A percentile compares a stretch with the other conserved stretches of the same genome.
phyloP scores from a whole-genome alignment of 495 filamentous ascomycete species.

The Cenococcum geophilum region DNA sequence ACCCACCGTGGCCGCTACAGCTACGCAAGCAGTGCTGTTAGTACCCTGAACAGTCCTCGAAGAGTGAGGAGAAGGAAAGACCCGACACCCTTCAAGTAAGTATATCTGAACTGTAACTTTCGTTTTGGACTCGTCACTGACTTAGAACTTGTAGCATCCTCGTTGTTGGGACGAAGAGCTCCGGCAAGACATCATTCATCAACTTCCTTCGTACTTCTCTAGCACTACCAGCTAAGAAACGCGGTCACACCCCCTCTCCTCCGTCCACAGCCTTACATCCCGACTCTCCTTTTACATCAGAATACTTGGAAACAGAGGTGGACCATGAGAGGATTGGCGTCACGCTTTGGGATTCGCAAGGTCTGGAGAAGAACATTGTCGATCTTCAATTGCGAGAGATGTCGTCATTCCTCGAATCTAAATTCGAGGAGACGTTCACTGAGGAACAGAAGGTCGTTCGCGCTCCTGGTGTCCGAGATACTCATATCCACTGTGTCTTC shows the following conservation, averaged over 20 bases:
- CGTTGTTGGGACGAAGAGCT: slow-evolving; percentile 79
- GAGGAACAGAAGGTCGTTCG: slow-evolving; percentile 97
- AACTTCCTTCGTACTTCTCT: slow-evolving; percentile 86
- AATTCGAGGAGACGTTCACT: slow-evolving; percentile 95
- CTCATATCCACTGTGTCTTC: slow-evolving; percentile 95
- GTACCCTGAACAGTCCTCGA: slow-evolving; percentile 86
- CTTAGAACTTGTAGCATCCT: slow-evolving; percentile 59
- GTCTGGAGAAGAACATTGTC: slow-evolving; percentile 86
- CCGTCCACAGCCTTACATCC: slow-evolving; percentile 42
- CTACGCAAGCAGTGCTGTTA: slow-evolving; percentile 87
- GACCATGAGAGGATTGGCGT: slow-evolving; percentile 87
- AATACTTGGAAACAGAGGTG: slow-evolving; percentile 92
- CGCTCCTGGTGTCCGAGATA: slow-evolving; percentile 87
- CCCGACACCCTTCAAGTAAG: slow-evolving; percentile 97
- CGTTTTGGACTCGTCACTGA: slow-evolving; percentile 9
- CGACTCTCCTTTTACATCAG: slow-evolving; percentile 57
- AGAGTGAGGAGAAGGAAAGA: slow-evolving; percentile 91
- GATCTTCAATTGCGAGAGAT: slow-evolving; percentile 91
- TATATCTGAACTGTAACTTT: slow-evolving; percentile 18
- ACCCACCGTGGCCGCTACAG: slow-evolving; percentile 94
- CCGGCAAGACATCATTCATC: slow-evolving; percentile 94
- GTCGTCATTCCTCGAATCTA: slow-evolving; percentile 87
- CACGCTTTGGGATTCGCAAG: slow-evolving; percentile 93
- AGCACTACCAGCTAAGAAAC: slow-evolving; percentile 71
- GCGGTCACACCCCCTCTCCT: slow-evolving; percentile 34